These are phyloP conservation scores for Sugiyamaella americana DNA, from an alignment of 805 yeast species.

Conservation along the genomic window DNA sequence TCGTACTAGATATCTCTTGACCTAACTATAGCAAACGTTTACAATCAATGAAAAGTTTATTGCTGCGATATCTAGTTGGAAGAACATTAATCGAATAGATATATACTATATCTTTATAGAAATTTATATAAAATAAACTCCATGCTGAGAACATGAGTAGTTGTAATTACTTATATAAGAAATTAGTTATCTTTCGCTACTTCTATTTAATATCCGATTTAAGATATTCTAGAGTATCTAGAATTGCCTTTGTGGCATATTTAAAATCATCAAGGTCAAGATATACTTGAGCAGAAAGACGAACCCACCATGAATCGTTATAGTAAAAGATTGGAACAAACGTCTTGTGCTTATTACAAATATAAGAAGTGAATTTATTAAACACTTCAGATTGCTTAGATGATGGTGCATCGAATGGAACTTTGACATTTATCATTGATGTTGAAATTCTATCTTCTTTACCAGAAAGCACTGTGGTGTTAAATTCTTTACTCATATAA, in stretches of 20 bases:
- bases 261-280: slow-evolving; percentile 51
- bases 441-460: slow-evolving; percentile 33
- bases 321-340: slow-evolving; percentile 44
- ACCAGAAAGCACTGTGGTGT: slow-evolving; percentile 35
- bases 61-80: too few relatives aligned
- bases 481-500: slow-evolving; percentile 37
- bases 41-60: too few relatives aligned
- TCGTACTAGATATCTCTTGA: too few relatives aligned
- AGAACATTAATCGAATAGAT: too few relatives aligned
- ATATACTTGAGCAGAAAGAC: slow-evolving; percentile 59
- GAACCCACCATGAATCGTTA: slow-evolving; percentile 37
- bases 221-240: slow-evolving; percentile 20
- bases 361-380: slow-evolving; percentile 21
- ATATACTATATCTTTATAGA: too few relatives aligned
- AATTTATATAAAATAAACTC: too few relatives aligned
- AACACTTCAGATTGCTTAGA: slow-evolving; percentile 20
- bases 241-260: slow-evolving; percentile 39
- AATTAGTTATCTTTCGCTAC: too few relatives aligned
- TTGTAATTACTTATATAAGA: too few relatives aligned
- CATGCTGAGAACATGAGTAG: too few relatives aligned
- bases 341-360: slow-evolving; percentile 34
- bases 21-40: too few relatives aligned
- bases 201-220: too few relatives aligned
- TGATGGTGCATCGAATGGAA: slow-evolving; percentile 30
- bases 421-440: slow-evolving; percentile 39